Evolutionary conservation across 2,329 filamentous ascomycete species (phyloP).

Genomic region (Fusarium staphyleae): DNA sequence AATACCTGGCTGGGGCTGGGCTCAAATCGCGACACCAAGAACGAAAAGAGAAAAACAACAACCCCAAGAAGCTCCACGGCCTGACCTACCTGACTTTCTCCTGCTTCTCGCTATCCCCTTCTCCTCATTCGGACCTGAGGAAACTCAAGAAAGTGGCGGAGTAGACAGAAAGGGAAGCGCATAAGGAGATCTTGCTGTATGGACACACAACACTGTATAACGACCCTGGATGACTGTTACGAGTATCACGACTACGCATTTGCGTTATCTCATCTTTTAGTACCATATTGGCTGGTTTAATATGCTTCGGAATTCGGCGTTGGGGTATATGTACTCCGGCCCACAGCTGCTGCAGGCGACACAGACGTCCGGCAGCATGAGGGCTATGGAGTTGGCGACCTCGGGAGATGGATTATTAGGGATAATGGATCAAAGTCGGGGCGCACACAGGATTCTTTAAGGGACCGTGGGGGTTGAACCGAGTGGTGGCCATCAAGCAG

Average conservation of each 20-base stretch:
- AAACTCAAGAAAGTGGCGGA: constrained; percentile 2
- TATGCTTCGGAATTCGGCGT: constrained; percentile 41
- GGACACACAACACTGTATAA: constrained; percentile 33
- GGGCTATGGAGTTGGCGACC: constrained; percentile 24
- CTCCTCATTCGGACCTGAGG: constrained; percentile 6
- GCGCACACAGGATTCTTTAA: constrained; percentile 24
- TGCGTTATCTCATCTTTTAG: constrained; percentile 34
- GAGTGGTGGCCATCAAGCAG: constrained; percentile 7
- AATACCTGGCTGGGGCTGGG: constrained; percentile 28
- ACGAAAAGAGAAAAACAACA: constrained; percentile 18
- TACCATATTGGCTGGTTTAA: constrained; percentile 36
- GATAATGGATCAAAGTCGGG: constrained; percentile 24
- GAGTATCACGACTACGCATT: constrained; percentile 38
- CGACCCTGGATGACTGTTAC: constrained; percentile 43
- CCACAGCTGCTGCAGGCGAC: constrained; percentile 10
- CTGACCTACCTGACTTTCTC: constrained; percentile 8
- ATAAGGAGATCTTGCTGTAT: neutral
- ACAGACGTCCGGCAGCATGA: constrained; percentile 18
- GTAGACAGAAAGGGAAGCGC: constrained; percentile 2
- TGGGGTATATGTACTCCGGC: constrained; percentile 22
- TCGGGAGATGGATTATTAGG: constrained; percentile 31
- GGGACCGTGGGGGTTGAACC: constrained; percentile 21
- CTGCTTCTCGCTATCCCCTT: neutral
- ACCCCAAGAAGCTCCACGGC: constrained; percentile 4
- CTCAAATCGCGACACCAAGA: constrained; percentile 16